phyloP scores from a whole-genome alignment of 1,139 yeast genomes.

The Neolecta irregularis region DNA sequence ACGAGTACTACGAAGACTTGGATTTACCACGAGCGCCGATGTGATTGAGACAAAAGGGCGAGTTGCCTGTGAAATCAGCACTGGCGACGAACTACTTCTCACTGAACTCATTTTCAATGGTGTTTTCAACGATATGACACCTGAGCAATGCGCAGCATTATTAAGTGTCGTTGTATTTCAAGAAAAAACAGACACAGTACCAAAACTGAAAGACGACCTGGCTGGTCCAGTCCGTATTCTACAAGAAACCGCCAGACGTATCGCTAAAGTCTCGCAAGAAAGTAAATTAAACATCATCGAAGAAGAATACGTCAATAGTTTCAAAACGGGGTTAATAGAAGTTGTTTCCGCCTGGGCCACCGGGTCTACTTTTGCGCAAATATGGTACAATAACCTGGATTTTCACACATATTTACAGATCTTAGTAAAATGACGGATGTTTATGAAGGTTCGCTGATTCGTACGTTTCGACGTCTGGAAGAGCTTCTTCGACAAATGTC shows the following conservation, averaged over 20 bases:
- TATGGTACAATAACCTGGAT: conserved; percentile 32
- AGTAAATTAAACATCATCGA: conserved; percentile 79
- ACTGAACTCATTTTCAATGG: conserved; percentile 92
- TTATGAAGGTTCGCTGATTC: conserved; percentile 87
- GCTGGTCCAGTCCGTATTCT: conserved; percentile 76
- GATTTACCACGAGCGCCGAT: conserved; percentile 58
- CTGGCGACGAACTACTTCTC: conserved; percentile 79
- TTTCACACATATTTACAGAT: neutral
- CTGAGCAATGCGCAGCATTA: conserved; percentile 85
- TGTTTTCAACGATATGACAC: conserved; percentile 69
- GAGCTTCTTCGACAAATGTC: conserved; percentile 63
- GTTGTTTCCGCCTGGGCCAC: conserved; percentile 94
- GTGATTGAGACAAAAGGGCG: conserved; percentile 91
- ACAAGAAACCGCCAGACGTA: conserved; percentile 78
- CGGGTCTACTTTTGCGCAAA: conserved; percentile 89
- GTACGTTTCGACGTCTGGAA: conserved; percentile 86
- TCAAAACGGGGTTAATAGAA: conserved; percentile 89
- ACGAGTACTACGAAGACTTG: conserved; percentile 72
- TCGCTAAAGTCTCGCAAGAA: conserved; percentile 78
- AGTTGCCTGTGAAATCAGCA: conserved; percentile 88
- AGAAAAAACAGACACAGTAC: conserved; percentile 69
- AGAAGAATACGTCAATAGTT: conserved; percentile 79
- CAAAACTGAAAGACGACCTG: conserved; percentile 70
- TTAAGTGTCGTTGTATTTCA: conserved; percentile 93
- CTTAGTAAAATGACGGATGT: conserved; percentile 81